Evolutionary conservation across 768 basidiomycete species (phyloP).

Genomic region (Russula compacta): DNA sequence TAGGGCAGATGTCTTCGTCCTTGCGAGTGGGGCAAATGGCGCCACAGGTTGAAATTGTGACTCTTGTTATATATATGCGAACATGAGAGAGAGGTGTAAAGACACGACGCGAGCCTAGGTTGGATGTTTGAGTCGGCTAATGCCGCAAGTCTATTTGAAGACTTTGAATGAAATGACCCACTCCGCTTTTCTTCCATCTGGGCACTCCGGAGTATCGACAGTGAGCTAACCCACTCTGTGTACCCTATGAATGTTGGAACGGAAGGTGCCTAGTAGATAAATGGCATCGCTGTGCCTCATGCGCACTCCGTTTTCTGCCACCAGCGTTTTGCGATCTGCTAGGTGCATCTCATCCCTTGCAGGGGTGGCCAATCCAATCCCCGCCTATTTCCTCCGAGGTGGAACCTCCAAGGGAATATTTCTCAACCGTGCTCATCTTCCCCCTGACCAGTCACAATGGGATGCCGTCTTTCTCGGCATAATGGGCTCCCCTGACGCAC

Average conservation of each 20-base stretch:
- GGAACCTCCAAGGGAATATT: constrained; percentile 77
- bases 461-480: constrained; percentile 53
- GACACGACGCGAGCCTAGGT: too few relatives aligned
- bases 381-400: constrained; percentile 50
- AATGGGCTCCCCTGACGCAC: constrained; percentile 76
- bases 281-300: not conserved
- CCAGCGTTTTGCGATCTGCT: not conserved
- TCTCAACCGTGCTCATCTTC: constrained; percentile 45
- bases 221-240: constrained; percentile 7
- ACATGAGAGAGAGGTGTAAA: not conserved
- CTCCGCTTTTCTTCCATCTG: not conserved
- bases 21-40: not conserved
- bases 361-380: constrained; percentile 27
- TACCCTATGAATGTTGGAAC: not conserved
- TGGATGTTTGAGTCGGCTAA: not conserved
- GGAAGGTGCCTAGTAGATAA: constrained; percentile 1
- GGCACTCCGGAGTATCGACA: not conserved
- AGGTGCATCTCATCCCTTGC: constrained; percentile 7
- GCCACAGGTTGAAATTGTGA: not conserved
- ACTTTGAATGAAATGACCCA: not conserved
- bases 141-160: not conserved
- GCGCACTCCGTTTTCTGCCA: not conserved
- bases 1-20: not conserved
- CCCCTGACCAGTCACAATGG: constrained; percentile 44
- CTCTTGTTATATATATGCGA: too few relatives aligned